A percentile compares a stretch with the other conserved stretches of the same genome.
Conservation (phyloP, 2,329 filamentous ascomycete genomes). For the Esteya vermicola region DNA sequence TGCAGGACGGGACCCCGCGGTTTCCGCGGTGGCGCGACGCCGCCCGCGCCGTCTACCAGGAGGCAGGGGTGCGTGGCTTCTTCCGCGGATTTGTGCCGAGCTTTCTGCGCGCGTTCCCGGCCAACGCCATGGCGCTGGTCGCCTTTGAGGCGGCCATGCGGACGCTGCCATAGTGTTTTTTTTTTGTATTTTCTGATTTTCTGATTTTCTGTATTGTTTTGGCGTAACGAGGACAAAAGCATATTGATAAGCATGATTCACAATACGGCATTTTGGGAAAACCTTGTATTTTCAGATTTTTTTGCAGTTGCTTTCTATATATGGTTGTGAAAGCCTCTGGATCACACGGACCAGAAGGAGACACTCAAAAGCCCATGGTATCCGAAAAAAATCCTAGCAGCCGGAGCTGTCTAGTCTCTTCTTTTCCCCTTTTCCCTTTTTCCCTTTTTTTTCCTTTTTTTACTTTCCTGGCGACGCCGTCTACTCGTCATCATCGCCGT, state of each 20-base stretch:
- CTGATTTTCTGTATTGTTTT: background rate
- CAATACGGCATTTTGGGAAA: too few relatives aligned
- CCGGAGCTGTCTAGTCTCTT: too few relatives aligned
- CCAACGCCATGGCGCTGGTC: slow-evolving; percentile 85
- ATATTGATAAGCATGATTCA: too few relatives aligned
- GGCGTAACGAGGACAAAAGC: too few relatives aligned
- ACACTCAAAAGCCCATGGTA: background rate
- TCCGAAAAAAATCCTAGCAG: too few relatives aligned
- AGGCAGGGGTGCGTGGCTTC: slow-evolving; percentile 66
- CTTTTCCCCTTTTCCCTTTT: background rate
- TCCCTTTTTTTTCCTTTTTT: background rate
- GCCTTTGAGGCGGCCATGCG: slow-evolving; percentile 91
- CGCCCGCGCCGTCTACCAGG: slow-evolving; percentile 59
- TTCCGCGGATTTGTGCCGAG: slow-evolving; percentile 92
- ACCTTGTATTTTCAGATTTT: too few relatives aligned
- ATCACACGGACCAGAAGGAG: slow-evolving; percentile 1
- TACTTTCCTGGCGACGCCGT: background rate
- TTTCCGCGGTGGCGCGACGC: slow-evolving; percentile 72
- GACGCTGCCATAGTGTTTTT: slow-evolving; percentile 27
- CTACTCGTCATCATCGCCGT: slow-evolving; percentile 96
- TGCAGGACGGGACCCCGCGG: slow-evolving; percentile 51
- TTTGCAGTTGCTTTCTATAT: too few relatives aligned
- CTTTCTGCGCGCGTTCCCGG: slow-evolving; percentile 85
- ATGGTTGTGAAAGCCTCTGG: too few relatives aligned
- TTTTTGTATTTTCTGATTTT: background rate